Percentiles rank a stretch among this genome's conserved stretches.
Conservation (phyloP, 129 eudicot species). For the Flaveria linearis region DNA sequence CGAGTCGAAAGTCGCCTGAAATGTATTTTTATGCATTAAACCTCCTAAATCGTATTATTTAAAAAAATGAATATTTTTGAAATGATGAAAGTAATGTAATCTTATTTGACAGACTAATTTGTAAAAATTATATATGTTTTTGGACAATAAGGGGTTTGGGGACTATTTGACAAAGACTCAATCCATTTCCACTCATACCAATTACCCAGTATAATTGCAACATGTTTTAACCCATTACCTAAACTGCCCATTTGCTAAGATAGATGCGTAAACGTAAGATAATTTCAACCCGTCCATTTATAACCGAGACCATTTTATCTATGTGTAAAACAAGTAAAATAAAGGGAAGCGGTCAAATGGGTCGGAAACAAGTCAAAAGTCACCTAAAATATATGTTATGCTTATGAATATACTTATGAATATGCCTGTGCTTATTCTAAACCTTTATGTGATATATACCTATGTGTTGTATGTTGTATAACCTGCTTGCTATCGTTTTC, state of each 20-base stretch:
- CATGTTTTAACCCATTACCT: not conserved
- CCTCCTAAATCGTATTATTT: not conserved
- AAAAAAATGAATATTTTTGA: not conserved
- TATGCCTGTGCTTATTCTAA: no score
- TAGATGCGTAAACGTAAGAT: not conserved
- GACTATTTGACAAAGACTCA: not conserved
- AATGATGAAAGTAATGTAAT: no score
- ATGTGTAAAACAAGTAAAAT: not conserved
- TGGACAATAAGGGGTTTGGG: not conserved
- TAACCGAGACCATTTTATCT: no score
- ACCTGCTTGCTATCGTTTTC: no score
- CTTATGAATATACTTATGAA: no score
- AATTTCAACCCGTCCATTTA: not conserved
- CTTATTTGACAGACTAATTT: not conserved
- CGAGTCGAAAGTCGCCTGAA: not conserved
- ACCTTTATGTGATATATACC: no score
- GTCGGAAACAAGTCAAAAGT: not conserved
- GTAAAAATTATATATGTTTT: not conserved
- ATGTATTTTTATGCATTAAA: not conserved
- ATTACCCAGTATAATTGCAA: not conserved
- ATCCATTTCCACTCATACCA: not conserved
- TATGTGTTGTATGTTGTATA: no score
- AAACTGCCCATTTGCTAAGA: not conserved
- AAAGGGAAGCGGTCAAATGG: not conserved
- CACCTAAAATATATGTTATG: no score